A percentile compares a stretch with the other conserved stretches of the same genome.
These are phyloP conservation scores for Linnemannia elongata DNA, from an alignment of 192 early-diverging fungal species.

Conservation along the genomic window DNA sequence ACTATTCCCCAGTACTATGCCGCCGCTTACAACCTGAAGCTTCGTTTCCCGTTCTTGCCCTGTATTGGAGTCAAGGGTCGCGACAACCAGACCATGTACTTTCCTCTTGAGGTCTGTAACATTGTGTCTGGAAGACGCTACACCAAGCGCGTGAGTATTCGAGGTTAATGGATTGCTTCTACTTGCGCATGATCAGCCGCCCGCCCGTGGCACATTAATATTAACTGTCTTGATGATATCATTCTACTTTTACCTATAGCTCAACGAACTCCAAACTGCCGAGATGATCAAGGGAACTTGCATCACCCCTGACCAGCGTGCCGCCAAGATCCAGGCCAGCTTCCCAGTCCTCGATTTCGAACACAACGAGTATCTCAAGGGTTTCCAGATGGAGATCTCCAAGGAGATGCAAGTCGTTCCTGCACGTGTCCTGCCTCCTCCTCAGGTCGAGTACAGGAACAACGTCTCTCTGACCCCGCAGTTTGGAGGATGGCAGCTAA, in stretches of 20 bases:
- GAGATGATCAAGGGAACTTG: conserved; percentile 96
- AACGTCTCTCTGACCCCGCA: neutral
- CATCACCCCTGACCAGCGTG: conserved; percentile 71
- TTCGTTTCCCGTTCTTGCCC: conserved; percentile 85
- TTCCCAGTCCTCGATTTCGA: conserved; percentile 67
- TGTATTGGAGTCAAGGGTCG: conserved; percentile 75
- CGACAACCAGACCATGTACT: conserved; percentile 50
- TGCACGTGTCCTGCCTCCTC: conserved; percentile 79
- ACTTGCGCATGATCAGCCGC: neutral
- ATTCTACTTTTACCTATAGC: conserved; percentile 54
- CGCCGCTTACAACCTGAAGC: conserved; percentile 74
- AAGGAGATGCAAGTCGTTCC: conserved; percentile 75
- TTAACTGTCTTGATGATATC: neutral
- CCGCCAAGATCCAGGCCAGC: conserved; percentile 72
- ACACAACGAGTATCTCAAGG: conserved; percentile 72
- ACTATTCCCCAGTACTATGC: conserved; percentile 82
- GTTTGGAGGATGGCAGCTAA: conserved; percentile 65
- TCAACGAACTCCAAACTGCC: conserved; percentile 87
- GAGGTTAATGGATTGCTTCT: neutral
- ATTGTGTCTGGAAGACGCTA: conserved; percentile 86
- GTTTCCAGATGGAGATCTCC: conserved; percentile 74
- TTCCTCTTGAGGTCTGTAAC: conserved; percentile 92
- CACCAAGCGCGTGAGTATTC: conserved; percentile 74
- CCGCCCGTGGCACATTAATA: neutral
- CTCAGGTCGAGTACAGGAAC: conserved; percentile 68